Conservation (phyloP, 2,329 filamentous ascomycete species). For the Parastagonospora avenae region DNA sequence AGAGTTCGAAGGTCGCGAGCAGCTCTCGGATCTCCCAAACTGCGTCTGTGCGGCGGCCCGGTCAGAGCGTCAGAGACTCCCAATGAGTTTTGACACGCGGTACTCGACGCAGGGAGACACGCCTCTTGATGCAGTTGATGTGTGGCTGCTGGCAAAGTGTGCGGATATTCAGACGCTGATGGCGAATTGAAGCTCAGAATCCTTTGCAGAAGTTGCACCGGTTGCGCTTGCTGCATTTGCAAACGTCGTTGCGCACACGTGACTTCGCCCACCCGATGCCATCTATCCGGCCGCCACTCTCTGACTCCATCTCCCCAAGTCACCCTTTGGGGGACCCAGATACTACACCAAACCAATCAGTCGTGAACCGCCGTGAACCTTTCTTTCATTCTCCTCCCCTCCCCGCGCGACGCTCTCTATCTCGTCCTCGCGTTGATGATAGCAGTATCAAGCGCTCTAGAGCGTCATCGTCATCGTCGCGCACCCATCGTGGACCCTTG, state of each 20-base stretch:
- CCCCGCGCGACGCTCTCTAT: conserved; percentile 2
- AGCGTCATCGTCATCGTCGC: conserved; percentile 24
- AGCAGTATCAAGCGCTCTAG: conserved; percentile 8
- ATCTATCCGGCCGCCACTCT: conserved; percentile 2
- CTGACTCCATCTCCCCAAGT: conserved; percentile 11
- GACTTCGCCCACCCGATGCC: neutral
- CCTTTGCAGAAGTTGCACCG: neutral
- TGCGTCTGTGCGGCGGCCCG: conserved; percentile 18
- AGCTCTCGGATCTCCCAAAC: conserved; percentile 4
- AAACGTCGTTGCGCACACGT: neutral
- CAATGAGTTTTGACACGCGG: neutral
- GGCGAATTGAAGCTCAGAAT: neutral
- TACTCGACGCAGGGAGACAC: no score
- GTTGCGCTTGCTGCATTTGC: neutral
- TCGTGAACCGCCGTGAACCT: neutral
- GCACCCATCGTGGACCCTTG: conserved; percentile 27
- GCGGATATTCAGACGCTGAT: no score
- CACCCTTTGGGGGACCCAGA: conserved; percentile 18
- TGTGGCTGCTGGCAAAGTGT: no score
- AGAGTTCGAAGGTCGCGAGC: conserved; percentile 20
- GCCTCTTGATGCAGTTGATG: no score
- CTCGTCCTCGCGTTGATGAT: neutral
- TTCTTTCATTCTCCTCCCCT: neutral
- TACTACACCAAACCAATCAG: conserved; percentile 2
- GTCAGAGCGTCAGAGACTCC: conserved; percentile 8